These are phyloP conservation scores for Flagelloscypha sp. DNA, from an alignment of 768 basidiomycete species.

Conservation along the genomic window DNA sequence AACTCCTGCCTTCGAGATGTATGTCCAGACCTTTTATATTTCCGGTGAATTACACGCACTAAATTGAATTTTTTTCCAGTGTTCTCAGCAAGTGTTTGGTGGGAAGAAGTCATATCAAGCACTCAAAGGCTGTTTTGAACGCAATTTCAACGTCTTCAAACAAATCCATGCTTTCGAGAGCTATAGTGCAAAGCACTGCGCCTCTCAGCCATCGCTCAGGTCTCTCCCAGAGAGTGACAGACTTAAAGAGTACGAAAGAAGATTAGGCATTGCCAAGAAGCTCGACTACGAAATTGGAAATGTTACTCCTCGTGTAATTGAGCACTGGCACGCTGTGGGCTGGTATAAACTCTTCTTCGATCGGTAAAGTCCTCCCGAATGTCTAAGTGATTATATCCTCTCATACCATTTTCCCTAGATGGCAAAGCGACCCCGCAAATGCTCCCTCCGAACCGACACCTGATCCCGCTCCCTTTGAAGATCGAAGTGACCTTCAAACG, in stretches of 20 bases:
- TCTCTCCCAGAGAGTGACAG: conserved; percentile 53
- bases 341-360: conserved; percentile 72
- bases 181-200: conserved; percentile 32
- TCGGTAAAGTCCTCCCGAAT: conserved; percentile 32
- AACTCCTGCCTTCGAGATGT: conserved; percentile 80
- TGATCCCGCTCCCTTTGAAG: conserved; percentile 22
- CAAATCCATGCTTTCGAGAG: conserved; percentile 70
- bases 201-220: conserved; percentile 27
- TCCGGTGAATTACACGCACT: conserved; percentile 5
- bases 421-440: conserved; percentile 59
- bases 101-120: conserved; percentile 79
- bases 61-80: conserved; percentile 31
- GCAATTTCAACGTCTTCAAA: conserved; percentile 79
- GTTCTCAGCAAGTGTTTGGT: conserved; percentile 61
- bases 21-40: conserved; percentile 7
- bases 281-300: conserved; percentile 65
- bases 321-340: conserved; percentile 70
- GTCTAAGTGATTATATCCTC: conserved; percentile 3
- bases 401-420: conserved; percentile 30
- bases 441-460: conserved; percentile 31
- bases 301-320: conserved; percentile 63
- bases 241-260: conserved; percentile 63
- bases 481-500: conserved; percentile 30
- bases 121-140: conserved; percentile 78
- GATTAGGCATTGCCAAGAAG: conserved; percentile 57